Evolutionary conservation across 441 rosid species (phyloP), one percentile per base, ranked within the genome.

Genomic region (Croton setiger): DNA sequence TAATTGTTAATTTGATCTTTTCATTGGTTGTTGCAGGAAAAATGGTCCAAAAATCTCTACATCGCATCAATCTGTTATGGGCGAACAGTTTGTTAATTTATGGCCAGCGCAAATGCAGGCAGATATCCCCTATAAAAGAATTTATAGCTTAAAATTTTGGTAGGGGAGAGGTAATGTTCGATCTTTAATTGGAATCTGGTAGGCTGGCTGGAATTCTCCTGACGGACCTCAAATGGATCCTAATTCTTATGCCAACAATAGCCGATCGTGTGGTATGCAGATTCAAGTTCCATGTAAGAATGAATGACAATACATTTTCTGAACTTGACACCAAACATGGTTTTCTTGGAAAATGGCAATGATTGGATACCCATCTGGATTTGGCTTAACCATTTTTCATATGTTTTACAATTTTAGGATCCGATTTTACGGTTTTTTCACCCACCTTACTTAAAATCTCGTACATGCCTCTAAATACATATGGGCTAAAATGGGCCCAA

Each of bases 41-140:
- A 90, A 79, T 90, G 92, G 96, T 73, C 90, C 0, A 90, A 88
- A 74, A 90, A 88, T 79, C 89, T 88, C 72, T 90, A 88, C 80
- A 83, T 90, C 69, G 92, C 92, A 72, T 84, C 93, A 14, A 84
- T 90, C 65, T 88, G 94, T 74, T 86, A 88, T 49, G 93, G 96
- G 62, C 72, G 93, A 74, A 90, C 93, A 0, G 91, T 86, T 36
- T 86, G 88, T 87, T 87, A 79, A 85, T 48, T 54, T 27, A 27
- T 27, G 31, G 60, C 41, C 17, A 62, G 60, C 2, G 67, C 53
- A 64, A 60, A 72, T 45, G 71, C 39, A 44, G 48, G 66, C 31
- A n/a, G 33, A 11, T 55, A 3, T 62, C 44, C 74, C 17, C 27
- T 45, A 9, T 10, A 45, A 55, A 44, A n/a, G 1, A 8, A 72